Base-by-base conservation (phyloP, 305 asterid genomes). In the Fraxinus sp. region DNA sequence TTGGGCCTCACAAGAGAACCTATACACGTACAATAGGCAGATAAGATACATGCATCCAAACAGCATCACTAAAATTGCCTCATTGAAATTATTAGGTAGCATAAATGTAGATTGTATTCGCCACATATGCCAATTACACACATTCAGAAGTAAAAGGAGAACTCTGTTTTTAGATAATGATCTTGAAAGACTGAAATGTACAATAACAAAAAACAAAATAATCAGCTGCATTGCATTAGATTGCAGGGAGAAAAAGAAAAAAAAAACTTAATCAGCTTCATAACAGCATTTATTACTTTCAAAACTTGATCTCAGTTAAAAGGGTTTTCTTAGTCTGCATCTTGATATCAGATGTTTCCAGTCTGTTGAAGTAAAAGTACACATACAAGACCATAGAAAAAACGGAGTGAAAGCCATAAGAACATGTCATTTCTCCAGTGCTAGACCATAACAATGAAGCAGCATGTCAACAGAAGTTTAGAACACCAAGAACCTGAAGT, bases 1-100 rank as follows among this genome's bases (percentile, higher is more conserved):
- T 96, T 96, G 83, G 99, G 98, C 93, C 99, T 90, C 80, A 96
- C 99, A 87, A 96, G 98, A 83, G 99, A 96, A 90, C 98, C 99
- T 96, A 83, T 75, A 77, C 5, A 16, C 10, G 30, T 83, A 83
- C 20, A 33, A 86, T 46, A 32, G 82, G 82, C 6, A 77, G 9
- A 33, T 83, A 24, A 18, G 78, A 73, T 85, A 96, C 98, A 77
- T 64, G 75, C 2, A 2, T 52, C 55, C 62, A 36, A 83, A 35
- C 81, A 57, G 55, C 79, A 77, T 26, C 33, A 32, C 55, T 78
- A 77, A 84, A 8, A 75, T 82, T 68, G 13, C 64, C 77, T n/a
- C 52, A 18, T 16, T 75, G 97, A 80, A 85, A 28, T 73, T 57
- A 59, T 59, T 64, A 75, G 79, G 75, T 62, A 79, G 74, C 28